Evolutionary conservation across 2,329 filamentous ascomycete genomes (phyloP), one percentile per base, ranked within the genome.

Genomic region (Teratosphaeria zuluensis): DNA sequence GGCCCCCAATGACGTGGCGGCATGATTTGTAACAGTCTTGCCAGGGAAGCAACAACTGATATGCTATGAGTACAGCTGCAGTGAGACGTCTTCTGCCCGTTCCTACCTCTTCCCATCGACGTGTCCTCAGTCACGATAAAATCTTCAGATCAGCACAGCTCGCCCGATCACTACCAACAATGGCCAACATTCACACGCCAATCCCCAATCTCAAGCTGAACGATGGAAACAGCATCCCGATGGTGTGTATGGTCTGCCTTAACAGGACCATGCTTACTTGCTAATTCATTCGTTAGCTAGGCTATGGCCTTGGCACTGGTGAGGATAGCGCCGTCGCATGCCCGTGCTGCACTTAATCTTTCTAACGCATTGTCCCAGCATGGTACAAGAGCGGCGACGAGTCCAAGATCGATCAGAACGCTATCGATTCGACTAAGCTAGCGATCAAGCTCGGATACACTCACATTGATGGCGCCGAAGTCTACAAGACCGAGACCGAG

Each of bases 391-490:
- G 70, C 3, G 73, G 75, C 1, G 73, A 78, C 8, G 77, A 79
- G 60, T 69, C 71, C 54, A 74, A 79, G 53, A 74, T 85, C 51
- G 84, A 89, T 63, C 74, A 84, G 58, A 76, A 78, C 4, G 75
- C 80, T 55, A 76, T 85, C 14, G 81, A 85, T 56, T 73, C 75
- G 0, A 76, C 80, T 52, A 81, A 86, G 58, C 79, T 75, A 63
- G 88, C 88, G 33, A 86, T 90, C 66, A 80, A 82, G 57, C 72
- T 83, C n/a, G 88, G 86, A 28, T 91, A 85, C 71, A 79, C 80
- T 59, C 88, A 92, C 68, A 78, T 92, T 2, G 89, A 92, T 70
- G 84, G 88, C 51, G 89, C 89, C 21, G 85, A 92, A 76, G 74
- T 78, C 60, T 80, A 80, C 72, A 78, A 79, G 63, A 80, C 77